Percentiles rank a stretch among this genome's conserved stretches.
Conservation (phyloP, 257 asterid genomes). For the Schizonepeta tenuifolia region DNA sequence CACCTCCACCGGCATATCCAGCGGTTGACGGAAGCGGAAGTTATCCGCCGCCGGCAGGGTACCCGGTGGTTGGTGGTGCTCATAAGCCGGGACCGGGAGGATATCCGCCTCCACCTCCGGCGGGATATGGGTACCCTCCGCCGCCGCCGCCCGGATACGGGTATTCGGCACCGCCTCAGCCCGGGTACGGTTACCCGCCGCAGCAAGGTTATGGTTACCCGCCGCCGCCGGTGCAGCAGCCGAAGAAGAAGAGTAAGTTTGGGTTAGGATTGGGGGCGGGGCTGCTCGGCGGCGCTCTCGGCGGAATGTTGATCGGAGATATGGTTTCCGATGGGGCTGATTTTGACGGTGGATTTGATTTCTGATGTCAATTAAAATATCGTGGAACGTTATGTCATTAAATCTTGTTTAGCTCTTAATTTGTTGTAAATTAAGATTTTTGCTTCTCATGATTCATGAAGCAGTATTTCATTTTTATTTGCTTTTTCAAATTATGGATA, state of each 20-base stretch:
- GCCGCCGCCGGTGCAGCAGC: conserved; percentile 48
- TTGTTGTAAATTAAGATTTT: neutral
- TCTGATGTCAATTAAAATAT: conserved; percentile 30
- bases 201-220: conserved; percentile 63
- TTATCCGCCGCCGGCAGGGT: conserved; percentile 27
- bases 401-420: neutral
- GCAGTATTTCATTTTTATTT: neutral
- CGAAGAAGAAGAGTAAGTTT: conserved; percentile 58
- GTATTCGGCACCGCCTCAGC: conserved; percentile 50
- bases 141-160: conserved; percentile 53
- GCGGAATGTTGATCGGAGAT: conserved; percentile 77
- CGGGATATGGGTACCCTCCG: conserved; percentile 51
- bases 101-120: conserved; percentile 40
- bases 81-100: conserved; percentile 40
- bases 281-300: conserved; percentile 77
- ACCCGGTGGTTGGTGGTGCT: conserved; percentile 29
- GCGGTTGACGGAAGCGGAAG: conserved; percentile 21
- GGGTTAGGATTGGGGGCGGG: conserved; percentile 89
- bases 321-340: conserved; percentile 64
- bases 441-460: neutral
- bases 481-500: neutral
- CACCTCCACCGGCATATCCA: conserved; percentile 26
- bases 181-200: conserved; percentile 56
- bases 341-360: conserved; percentile 57
- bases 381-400: neutral